Evolutionary conservation across 2,329 filamentous ascomycete genomes (phyloP).

Genomic region (Lasiodiplodia sp.): DNA sequence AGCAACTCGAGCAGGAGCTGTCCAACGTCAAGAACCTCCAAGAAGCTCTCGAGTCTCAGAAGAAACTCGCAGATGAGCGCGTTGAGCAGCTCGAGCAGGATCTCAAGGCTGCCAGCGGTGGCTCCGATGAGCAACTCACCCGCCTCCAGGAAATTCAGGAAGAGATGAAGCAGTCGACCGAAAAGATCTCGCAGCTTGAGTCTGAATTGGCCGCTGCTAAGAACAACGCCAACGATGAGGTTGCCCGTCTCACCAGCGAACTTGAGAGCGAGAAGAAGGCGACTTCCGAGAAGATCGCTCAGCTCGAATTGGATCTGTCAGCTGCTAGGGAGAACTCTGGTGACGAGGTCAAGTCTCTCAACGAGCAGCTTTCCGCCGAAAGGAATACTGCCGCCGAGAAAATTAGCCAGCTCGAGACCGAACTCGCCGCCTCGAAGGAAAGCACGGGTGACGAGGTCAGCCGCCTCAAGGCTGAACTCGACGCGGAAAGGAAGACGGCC

Average conservation of each 20-base stretch:
- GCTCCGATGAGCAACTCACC: slow-evolving; percentile 5
- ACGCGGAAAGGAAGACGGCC: slow-evolving; percentile 20
- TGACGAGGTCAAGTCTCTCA: slow-evolving; percentile 12
- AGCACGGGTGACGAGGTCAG: slow-evolving; percentile 14
- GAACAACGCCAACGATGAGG: slow-evolving; percentile 16
- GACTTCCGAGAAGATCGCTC: slow-evolving; percentile 1
- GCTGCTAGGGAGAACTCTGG: slow-evolving; percentile 10
- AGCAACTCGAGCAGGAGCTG: slow-evolving; percentile 22
- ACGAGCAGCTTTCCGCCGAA: slow-evolving; percentile 13
- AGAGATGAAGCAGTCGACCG: slow-evolving; percentile 25
- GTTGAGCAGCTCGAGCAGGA: slow-evolving; percentile 26
- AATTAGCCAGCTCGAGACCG: slow-evolving; percentile 24
- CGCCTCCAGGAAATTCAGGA: slow-evolving; percentile 21
- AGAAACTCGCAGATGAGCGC: slow-evolving; percentile 9
- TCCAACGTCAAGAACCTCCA: slow-evolving; percentile 17
- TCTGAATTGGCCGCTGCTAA: slow-evolving; percentile 13
- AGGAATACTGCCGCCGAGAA: slow-evolving; percentile 24
- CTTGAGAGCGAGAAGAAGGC: slow-evolving; percentile 24
- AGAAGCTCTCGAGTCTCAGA: slow-evolving; percentile 22
- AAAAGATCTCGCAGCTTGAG: slow-evolving; percentile 27
- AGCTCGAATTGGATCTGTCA: slow-evolving; percentile 21
- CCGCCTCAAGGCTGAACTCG: slow-evolving; percentile 15
- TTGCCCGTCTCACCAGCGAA: slow-evolving; percentile 12
- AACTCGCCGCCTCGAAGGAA: slow-evolving; percentile 21
- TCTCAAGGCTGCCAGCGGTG: slow-evolving; percentile 21